These are phyloP conservation scores for Aspergillus mulundensis DNA, from an alignment of 495 filamentous ascomycete genomes.

Conservation along the genomic window DNA sequence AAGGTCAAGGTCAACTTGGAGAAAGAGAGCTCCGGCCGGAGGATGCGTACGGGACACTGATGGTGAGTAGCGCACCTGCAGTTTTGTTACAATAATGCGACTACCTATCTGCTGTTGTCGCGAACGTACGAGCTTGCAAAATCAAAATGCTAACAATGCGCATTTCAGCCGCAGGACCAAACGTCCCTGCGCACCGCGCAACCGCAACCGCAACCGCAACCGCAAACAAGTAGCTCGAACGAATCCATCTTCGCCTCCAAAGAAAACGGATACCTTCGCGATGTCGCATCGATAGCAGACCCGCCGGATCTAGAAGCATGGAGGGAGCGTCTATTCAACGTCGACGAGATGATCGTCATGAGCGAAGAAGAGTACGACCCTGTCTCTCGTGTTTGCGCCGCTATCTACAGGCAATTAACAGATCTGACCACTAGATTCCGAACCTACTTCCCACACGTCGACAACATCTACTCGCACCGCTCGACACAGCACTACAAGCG, in stretches of 20 bases:
- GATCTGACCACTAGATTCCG: conserved; percentile 55
- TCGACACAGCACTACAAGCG: conserved; percentile 84
- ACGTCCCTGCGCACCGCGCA: neutral
- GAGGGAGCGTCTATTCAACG: conserved; percentile 72
- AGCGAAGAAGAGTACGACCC: conserved; percentile 71
- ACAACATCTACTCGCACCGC: conserved; percentile 89
- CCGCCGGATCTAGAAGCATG: conserved; percentile 69
- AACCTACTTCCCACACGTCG: conserved; percentile 85
- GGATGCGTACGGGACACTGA: conserved; percentile 1
- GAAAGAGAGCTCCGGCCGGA: conserved; percentile 6
- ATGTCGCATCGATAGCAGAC: conserved; percentile 56
- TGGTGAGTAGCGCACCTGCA: neutral
- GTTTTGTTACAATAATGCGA: too few species aligned
- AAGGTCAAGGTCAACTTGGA: conserved; percentile 5
- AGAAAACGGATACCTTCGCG: conserved; percentile 46
- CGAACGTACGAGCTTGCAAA: too few species aligned
- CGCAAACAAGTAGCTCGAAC: too few species aligned
- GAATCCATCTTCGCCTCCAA: conserved; percentile 17
- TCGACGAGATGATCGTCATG: conserved; percentile 68
- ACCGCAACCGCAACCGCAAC: neutral
- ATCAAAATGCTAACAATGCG: neutral
- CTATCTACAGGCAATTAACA: neutral
- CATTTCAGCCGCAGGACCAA: conserved; percentile 3
- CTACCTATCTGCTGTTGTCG: too few species aligned
- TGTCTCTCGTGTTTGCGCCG: neutral